Percentiles rank a stretch among this genome's conserved stretches.
Conservation (phyloP, 352 stramenopile genomes). For the Globisporangium polare region DNA sequence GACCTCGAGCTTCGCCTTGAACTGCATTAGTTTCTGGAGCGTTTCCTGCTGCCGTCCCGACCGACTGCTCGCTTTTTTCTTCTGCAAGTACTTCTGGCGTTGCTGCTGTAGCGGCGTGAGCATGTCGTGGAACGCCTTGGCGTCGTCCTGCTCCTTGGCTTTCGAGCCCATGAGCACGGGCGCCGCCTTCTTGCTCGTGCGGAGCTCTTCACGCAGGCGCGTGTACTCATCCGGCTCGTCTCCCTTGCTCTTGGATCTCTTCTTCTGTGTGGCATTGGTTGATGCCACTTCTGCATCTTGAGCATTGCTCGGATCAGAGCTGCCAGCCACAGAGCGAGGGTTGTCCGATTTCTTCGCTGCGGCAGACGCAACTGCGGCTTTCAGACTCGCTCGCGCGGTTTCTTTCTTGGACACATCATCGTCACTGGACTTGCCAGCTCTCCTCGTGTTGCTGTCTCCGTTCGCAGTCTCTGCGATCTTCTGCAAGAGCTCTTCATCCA, state of each 20-base stretch:
- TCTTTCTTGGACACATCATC: conserved; percentile 23
- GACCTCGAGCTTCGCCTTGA: conserved; percentile 45
- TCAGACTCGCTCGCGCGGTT: conserved; percentile 20
- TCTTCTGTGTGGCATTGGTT: not conserved
- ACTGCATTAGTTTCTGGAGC: conserved; percentile 61
- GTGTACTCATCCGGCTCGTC: conserved; percentile 59
- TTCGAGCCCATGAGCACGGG: conserved; percentile 53
- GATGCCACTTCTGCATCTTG: not conserved
- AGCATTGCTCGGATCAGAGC: not conserved
- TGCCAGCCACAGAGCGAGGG: not conserved
- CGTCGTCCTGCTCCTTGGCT: conserved; percentile 50
- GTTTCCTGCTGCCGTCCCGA: conserved; percentile 63
- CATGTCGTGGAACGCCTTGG: conserved; percentile 61
- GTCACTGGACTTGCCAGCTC: too few relatives aligned
- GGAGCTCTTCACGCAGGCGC: conserved; percentile 62
- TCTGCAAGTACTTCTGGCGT: conserved; percentile 63
- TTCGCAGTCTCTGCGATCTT: conserved; percentile 35
- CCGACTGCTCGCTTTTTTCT: conserved; percentile 53
- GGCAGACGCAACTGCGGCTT: conserved; percentile 11
- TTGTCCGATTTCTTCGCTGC: not conserved
- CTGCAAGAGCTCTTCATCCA: conserved; percentile 52
- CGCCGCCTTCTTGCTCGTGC: conserved; percentile 55
- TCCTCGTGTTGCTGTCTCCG: not conserved
- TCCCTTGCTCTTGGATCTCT: conserved; percentile 16
- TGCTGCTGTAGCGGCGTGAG: conserved; percentile 74